Evolutionary conservation across 345 rosid genomes (phyloP), one percentile per base, ranked within the genome.

Genomic region (Anacardium occidentale): DNA sequence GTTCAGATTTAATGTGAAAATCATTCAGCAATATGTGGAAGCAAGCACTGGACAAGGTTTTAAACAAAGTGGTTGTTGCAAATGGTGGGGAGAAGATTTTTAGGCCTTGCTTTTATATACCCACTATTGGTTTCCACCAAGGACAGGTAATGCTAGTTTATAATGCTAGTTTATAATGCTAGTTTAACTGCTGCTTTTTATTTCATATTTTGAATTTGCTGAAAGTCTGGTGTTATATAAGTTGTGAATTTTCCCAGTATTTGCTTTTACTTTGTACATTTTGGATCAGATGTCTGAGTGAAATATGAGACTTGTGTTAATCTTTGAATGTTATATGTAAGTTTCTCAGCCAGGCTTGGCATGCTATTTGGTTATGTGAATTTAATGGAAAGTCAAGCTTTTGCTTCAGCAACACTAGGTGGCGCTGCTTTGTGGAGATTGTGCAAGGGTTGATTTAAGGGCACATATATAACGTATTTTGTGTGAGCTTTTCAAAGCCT

Each of bases 41-140:
- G 81, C 86, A 85, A 75, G 87, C 77, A 20, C 42, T 85, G 72
- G 67, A 74, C 62, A 83, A 81, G 81, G 75, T 75, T 54, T 73
- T 78, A 4, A 67, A 42, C 62, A 74, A 66, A 69, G 72, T 74
- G 26, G 45, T 75, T 47, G 54, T 68, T 52, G 68, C 56, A 57
- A 80, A 63, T 77, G 79, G 57, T 37, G 76, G 77, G 26, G 78
- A 70, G 74, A 82, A 77, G 80, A 78, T 80, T 54, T 8, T 64
- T 67, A 76, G 75, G 78, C 84, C 85, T 71, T 77, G 70, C 67
- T 50, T 85, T 52, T 79, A 17, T 67, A 62, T 84, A 64, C 74
- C 86, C 26, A 62, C 25, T 37, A 13, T 25, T 64, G 62, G 76
- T 42, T 78, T 87, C 51, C 89, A 87, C 73, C 73, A 3, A 65